Conservation (phyloP, 208 protist genomes). For the Trypanosoma platydactyli region DNA sequence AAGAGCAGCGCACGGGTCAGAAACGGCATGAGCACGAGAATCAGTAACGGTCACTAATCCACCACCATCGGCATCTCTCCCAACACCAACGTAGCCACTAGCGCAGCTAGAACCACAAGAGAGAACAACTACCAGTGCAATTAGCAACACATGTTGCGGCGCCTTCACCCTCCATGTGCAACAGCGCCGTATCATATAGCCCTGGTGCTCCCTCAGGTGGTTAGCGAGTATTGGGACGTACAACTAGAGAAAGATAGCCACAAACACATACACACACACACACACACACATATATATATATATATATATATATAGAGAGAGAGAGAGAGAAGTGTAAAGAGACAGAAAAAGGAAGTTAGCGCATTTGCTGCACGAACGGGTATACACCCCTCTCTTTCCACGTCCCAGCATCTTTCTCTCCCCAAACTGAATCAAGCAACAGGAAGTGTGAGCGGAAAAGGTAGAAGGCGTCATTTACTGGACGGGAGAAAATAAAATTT, state of each 20-base stretch:
- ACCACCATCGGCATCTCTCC: background rate
- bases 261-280: background rate
- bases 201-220: too few species aligned
- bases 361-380: background rate
- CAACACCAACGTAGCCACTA: background rate
- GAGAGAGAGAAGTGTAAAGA: constrained; percentile 6
- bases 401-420: too few species aligned
- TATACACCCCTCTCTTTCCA: too few species aligned
- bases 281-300: constrained; percentile 14
- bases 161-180: too few species aligned
- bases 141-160: too few species aligned
- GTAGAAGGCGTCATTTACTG: too few species aligned
- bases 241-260: background rate
- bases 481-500: too few species aligned
- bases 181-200: too few species aligned
- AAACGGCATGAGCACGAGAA: background rate
- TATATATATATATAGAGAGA: background rate
- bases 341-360: constrained; percentile 20
- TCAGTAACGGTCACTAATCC: background rate
- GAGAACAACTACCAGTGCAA: too few species aligned
- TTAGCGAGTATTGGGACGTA: too few species aligned
- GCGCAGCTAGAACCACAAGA: background rate
- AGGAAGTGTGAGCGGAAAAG: too few species aligned
- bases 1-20: constrained; percentile 36
- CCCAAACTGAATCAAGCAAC: too few species aligned